Evolutionary conservation across 345 rosid species (phyloP).

Genomic region (Murraya paniculata): DNA sequence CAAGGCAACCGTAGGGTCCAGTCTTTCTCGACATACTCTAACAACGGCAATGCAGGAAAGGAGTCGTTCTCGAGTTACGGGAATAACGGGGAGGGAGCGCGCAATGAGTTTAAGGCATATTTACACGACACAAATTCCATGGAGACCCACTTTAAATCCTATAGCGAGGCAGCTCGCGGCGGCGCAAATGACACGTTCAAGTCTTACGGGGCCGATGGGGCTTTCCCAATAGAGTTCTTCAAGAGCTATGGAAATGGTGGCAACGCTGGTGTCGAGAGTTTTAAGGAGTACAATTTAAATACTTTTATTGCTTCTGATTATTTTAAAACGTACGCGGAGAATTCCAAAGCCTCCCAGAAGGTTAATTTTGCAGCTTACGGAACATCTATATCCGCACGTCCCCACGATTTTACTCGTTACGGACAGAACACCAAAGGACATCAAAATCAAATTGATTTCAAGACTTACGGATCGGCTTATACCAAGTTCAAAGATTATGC

Average conservation of each 20-base stretch:
- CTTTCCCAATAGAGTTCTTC: conserved; percentile 58
- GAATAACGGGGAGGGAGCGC: conserved; percentile 56
- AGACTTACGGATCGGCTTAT: conserved; percentile 37
- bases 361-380: conserved; percentile 36
- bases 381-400: too few species aligned
- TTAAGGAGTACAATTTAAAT: conserved; percentile 48
- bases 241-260: conserved; percentile 52
- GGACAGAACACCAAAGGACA: conserved; percentile 38
- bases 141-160: conserved; percentile 53
- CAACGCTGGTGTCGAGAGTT: conserved; percentile 37
- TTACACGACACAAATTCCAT: conserved; percentile 60
- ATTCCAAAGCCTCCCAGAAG: conserved; percentile 34
- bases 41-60: conserved; percentile 51
- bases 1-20: conserved; percentile 47
- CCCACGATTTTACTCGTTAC: conserved; percentile 42
- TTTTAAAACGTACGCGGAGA: conserved; percentile 50
- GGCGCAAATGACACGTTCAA: conserved; percentile 58
- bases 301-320: conserved; percentile 25
- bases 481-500: conserved; percentile 49
- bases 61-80: conserved; percentile 63
- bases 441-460: conserved; percentile 35
- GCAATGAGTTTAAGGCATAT: conserved; percentile 41
- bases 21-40: conserved; percentile 47
- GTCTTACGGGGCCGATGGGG: conserved; percentile 57
- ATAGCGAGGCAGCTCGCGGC: conserved; percentile 55